Evolutionary conservation across 2,329 filamentous ascomycete genomes (phyloP), one percentile per base, ranked within the genome.

Genomic region (Beauveria medogensis): DNA sequence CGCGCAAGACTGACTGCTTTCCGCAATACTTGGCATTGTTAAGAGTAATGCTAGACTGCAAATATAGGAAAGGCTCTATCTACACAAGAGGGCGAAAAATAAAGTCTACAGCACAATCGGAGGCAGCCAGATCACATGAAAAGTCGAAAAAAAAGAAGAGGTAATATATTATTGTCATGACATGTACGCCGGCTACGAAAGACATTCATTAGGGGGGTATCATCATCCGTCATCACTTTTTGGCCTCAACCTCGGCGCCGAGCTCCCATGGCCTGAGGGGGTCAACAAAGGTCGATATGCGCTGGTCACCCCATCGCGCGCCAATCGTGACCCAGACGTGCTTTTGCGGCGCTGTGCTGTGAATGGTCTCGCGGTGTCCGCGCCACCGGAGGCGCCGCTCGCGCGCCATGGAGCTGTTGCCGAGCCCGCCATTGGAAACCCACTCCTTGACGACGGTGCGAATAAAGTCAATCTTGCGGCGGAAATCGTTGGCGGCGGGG

Each of bases 391-490:
- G 74, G 18, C 85, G 77, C 12, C 73, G 70, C 47, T 81, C 78
- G 59, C 77, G 77, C 63, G 75, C 77, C 80, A 86, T 85, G 64
- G 81, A 77, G 65, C 82, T 84, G 70, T 85, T 85, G 57, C 90
- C 90, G 37, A 92, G 73, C 2, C 90, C 90, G 3, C 84, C 86
- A 66, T 88, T 87, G 60, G 71, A 68, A 14, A 85, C 82, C 90
- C 90, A 93, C 70, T 91, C 87, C 64, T 81, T 81, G 12, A 91
- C 80, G 18, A 91, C 81, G 56, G 80, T 75, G 65, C 82, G 80
- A 67, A 92, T 84, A 69, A 92, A 92, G 62, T 85, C 81, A 61
- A 93, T 81, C 77, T 93, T 93, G 67, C 79, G 80, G 40, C 86
- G 83, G 69, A 93, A 84, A 65, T 87, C 83, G 70, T 93, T 93